Evolutionary conservation across 1,139 yeast species (phyloP), one percentile per base, ranked within the genome.

Genomic region (Protomyces arabidopsidicola): DNA sequence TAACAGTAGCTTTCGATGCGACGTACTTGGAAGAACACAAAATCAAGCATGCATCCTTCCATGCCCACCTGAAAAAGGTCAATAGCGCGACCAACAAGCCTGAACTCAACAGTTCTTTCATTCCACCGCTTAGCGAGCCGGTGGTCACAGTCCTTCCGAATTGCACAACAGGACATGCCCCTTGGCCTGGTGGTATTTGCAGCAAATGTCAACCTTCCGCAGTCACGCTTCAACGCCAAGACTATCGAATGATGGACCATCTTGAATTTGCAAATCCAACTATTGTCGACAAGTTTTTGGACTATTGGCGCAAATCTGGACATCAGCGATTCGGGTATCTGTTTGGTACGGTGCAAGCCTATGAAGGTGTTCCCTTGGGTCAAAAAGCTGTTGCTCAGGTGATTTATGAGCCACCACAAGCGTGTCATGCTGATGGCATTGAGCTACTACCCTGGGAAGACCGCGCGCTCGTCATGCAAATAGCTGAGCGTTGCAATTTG

Each of bases 181-280:
- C 96, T 6, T 91, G 96, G 87, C 98, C 98, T 0, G 81, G 79
- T 63, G 97, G 98, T 0, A 90, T 93, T 68, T 93, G 98, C 73
- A 87, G 96, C n/a, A 90, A 90, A 74, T 93, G 98, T 75, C 98
- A 91, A 74, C 98, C 98, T 0, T 85, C 96, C 0, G 95, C 97
- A 0, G 90, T 95, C 65, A 90, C 98, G 0, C 79, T 95, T 67
- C 96, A 88, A 73, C 91, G 86, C 73, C 98, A 95, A 74, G 80
- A 82, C 56, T 95, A 88, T 74, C 82, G 99, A 71, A 89, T 93
- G 97, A 96, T 95, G 22, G 99, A 95, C 75, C 98, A 95, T 76
- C 95, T 93, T 36, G 98, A 93, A 74, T 88, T 91, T 75, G 85
- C 90, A 20, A 84, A 83, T 67, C 83, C 90, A 55, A 78, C 79